A percentile compares a stretch with the other conserved stretches of the same genome.
These are phyloP conservation scores for Nelumbo lutea DNA, from an alignment of 164 flowering plant species.

Conservation along the genomic window DNA sequence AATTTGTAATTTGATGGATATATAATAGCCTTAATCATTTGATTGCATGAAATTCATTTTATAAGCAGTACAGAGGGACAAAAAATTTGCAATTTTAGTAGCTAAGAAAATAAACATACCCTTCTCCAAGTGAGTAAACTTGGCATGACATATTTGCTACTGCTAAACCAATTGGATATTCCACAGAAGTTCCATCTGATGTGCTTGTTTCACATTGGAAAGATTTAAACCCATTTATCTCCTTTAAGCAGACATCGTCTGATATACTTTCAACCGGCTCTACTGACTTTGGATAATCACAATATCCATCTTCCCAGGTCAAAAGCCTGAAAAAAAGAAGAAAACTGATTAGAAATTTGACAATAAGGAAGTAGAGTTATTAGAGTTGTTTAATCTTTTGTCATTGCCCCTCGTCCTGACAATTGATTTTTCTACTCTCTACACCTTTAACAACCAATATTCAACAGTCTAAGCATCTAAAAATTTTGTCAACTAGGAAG, in stretches of 20 bases:
- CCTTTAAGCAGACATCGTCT: slow-evolving; percentile 17
- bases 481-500: no score
- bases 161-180: slow-evolving; percentile 35
- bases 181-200: slow-evolving; percentile 20
- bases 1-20: no score
- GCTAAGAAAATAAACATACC: slow-evolving; percentile 41
- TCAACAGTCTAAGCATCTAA: no score
- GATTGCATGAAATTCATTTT: not conserved
- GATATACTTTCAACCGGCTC: slow-evolving; percentile 14
- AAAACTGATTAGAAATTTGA: not conserved
- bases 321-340: slow-evolving; percentile 44
- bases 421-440: no score
- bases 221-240: slow-evolving; percentile 9
- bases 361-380: no score
- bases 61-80: not conserved
- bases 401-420: no score
- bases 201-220: slow-evolving; percentile 15
- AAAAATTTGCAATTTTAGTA: not conserved
- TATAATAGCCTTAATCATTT: not conserved
- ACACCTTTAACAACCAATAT: no score
- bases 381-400: no score
- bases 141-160: slow-evolving; percentile 55
- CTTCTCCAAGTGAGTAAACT: slow-evolving; percentile 57
- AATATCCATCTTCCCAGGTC: slow-evolving; percentile 76
- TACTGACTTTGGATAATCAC: slow-evolving; percentile 30